phyloP scores from a whole-genome alignment of 2,329 filamentous ascomycete genomes.

The Elsinoe arachidis region DNA sequence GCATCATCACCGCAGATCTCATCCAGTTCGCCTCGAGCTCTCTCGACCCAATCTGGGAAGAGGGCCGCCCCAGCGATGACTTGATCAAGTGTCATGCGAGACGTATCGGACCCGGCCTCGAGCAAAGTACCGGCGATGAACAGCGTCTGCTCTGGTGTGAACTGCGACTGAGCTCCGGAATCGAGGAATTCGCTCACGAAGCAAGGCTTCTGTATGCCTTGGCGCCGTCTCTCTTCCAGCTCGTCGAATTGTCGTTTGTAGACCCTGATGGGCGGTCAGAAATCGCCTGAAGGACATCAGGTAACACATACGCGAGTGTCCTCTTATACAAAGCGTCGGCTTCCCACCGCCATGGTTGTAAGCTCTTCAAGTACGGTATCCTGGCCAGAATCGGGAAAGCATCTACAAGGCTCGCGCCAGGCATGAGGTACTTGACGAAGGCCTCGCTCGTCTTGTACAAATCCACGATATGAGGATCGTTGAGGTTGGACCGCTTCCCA shows the following conservation, averaged over 20 bases:
- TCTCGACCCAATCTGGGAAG: constrained; percentile 20
- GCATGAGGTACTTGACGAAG: constrained; percentile 13
- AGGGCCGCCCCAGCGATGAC: constrained; percentile 21
- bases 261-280: constrained; percentile 15
- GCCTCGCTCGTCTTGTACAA: constrained; percentile 14
- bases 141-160: constrained; percentile 32
- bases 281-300: not conserved
- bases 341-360: constrained; percentile 6
- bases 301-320: not conserved
- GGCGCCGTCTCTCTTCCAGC: constrained; percentile 26
- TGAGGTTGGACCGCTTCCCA: constrained; percentile 22
- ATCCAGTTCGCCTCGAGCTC: constrained; percentile 20
- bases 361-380: constrained; percentile 10
- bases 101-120: constrained; percentile 24
- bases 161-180: not conserved
- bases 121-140: constrained; percentile 26
- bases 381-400: constrained; percentile 18
- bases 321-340: not conserved
- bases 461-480: constrained; percentile 20
- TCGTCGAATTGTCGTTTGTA: constrained; percentile 27
- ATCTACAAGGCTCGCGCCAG: constrained; percentile 16
- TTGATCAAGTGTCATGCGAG: constrained; percentile 19
- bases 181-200: constrained; percentile 38
- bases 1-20: constrained; percentile 18
- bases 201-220: constrained; percentile 31